A percentile compares a stretch with the other conserved stretches of the same genome.
Evolutionary conservation across 176 grass and related monocot genomes (phyloP).

Genomic region (Phragmites australis): DNA sequence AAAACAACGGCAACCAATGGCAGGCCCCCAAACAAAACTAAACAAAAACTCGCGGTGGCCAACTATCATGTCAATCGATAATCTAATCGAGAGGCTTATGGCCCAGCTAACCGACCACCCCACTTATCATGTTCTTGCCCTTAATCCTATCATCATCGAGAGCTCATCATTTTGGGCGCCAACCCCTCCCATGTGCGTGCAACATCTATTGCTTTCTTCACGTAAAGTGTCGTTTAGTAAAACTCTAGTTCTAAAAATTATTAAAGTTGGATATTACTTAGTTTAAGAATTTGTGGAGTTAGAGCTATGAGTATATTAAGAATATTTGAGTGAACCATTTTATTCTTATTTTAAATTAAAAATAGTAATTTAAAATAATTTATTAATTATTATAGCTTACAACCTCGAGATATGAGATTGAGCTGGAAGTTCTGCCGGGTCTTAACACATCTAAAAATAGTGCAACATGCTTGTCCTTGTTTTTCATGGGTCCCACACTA

Average conservation of each 20-base stretch:
- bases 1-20: slow-evolving; percentile 33
- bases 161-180: slow-evolving; percentile 40
- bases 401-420: too few species aligned
- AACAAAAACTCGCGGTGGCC: slow-evolving; percentile 8
- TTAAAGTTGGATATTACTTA: too few species aligned
- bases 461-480: slow-evolving; percentile 30
- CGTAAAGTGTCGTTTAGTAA: too few species aligned
- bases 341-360: too few species aligned
- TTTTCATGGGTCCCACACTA: slow-evolving; percentile 2
- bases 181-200: slow-evolving; percentile 53
- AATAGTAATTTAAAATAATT: too few species aligned
- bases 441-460: too few species aligned
- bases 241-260: too few species aligned
- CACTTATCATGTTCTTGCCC: slow-evolving; percentile 35
- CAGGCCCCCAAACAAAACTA: background rate
- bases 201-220: background rate
- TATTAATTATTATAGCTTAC: too few species aligned
- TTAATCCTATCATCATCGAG: slow-evolving; percentile 18
- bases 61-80: slow-evolving; percentile 10
- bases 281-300: too few species aligned
- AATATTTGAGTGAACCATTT: too few species aligned
- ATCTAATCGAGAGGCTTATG: slow-evolving; percentile 25
- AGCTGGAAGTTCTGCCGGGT: too few species aligned
- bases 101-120: slow-evolving; percentile 28
- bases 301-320: too few species aligned